A percentile compares a stretch with the other conserved stretches of the same genome.
phyloP scores from a whole-genome alignment of 768 basidiomycete species.

The Boletus insuetus region DNA sequence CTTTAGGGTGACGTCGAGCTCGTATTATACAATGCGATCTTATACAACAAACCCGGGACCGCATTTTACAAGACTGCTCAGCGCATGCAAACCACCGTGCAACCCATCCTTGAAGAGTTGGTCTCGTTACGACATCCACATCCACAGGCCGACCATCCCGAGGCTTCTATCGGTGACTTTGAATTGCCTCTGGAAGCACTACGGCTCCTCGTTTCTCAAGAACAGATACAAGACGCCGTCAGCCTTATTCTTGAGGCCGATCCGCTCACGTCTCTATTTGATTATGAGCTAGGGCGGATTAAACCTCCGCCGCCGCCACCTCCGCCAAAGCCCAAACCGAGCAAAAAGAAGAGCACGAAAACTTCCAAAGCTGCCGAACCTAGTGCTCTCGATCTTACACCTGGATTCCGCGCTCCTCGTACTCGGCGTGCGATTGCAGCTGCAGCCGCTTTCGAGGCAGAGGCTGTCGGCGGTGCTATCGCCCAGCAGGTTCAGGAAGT shows the following conservation, averaged over 20 bases:
- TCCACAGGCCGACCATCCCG: conserved; percentile 4
- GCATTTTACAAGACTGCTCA: conserved; percentile 67
- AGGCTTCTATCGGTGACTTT: conserved; percentile 57
- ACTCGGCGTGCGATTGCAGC: conserved; percentile 45
- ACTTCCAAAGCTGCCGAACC: conserved; percentile 19
- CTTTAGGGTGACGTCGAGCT: conserved; percentile 75
- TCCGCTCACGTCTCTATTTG: conserved; percentile 66
- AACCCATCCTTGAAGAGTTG: conserved; percentile 35
- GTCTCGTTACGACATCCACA: conserved; percentile 17
- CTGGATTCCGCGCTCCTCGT: conserved; percentile 49
- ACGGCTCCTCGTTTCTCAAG: conserved; percentile 51
- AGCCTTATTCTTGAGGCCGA: conserved; percentile 54
- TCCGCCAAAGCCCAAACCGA: conserved; percentile 40
- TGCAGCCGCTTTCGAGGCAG: conserved; percentile 43
- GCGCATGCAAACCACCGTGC: conserved; percentile 49
- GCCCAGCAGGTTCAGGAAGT: conserved; percentile 9
- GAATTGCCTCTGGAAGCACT: conserved; percentile 66
- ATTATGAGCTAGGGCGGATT: conserved; percentile 58
- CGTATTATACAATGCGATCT: conserved; percentile 80
- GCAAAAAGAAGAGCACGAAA: conserved; percentile 38
- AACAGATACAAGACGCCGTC: conserved; percentile 49
- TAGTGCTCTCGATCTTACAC: conserved; percentile 36
- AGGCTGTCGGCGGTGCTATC: conserved; percentile 24
- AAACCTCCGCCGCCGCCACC: conserved; percentile 63
- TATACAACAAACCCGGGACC: conserved; percentile 81